A percentile compares a stretch with the other conserved stretches of the same genome.
Evolutionary conservation across 108 stramenopile species (phyloP).

Genomic region (Discostella pseudostelligera): DNA sequence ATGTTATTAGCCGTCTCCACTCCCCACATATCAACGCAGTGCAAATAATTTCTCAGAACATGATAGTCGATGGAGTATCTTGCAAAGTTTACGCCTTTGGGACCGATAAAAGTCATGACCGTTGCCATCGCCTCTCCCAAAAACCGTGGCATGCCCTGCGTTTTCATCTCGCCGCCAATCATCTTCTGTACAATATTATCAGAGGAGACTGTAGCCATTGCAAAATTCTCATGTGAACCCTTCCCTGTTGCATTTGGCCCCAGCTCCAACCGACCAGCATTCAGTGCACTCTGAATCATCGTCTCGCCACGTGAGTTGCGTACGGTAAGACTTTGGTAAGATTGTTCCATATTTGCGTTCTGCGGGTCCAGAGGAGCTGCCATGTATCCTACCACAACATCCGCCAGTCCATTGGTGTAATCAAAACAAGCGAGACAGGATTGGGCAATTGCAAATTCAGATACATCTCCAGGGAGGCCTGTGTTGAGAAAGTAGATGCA

Average conservation of each 20-base stretch:
- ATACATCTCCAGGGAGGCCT: conserved; percentile 72
- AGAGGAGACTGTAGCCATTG: conserved; percentile 59
- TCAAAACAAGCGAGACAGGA: conserved; percentile 83
- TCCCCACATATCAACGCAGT: conserved; percentile 60
- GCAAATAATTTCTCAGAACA: conserved; percentile 75
- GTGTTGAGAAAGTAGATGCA: neutral
- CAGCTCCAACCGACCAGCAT: conserved; percentile 47
- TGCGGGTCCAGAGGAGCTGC: conserved; percentile 62
- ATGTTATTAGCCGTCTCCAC: conserved; percentile 30
- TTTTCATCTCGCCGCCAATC: conserved; percentile 52
- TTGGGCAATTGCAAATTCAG: conserved; percentile 71
- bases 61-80: conserved; percentile 83
- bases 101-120: conserved; percentile 55
- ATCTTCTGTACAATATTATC: conserved; percentile 63
- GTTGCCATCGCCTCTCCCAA: conserved; percentile 68
- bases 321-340: conserved; percentile 71
- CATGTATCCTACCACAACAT: conserved; percentile 88
- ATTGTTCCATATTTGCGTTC: conserved; percentile 54
- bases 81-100: conserved; percentile 79
- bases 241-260: conserved; percentile 49
- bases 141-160: conserved; percentile 65
- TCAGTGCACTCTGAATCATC: conserved; percentile 64
- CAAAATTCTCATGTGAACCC: conserved; percentile 64
- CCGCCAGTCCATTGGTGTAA: conserved; percentile 83
- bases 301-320: conserved; percentile 62